phyloP scores from a whole-genome alignment of 2,329 filamentous ascomycete genomes.

The Pleoardoris graminearum region DNA sequence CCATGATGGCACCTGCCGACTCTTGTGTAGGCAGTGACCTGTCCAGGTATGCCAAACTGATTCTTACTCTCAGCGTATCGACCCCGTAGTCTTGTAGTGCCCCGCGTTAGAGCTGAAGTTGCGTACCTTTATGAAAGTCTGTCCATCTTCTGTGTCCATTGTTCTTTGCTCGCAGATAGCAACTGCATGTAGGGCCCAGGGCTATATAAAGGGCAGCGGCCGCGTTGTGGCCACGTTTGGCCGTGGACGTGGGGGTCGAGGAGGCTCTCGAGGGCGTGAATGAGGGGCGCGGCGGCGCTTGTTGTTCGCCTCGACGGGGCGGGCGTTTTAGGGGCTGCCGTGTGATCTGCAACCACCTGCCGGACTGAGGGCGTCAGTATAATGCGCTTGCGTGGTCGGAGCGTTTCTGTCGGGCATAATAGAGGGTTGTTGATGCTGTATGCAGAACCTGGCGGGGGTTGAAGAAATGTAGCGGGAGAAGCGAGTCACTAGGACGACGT shows the following conservation, averaged over 20 bases:
- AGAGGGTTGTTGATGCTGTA: constrained; percentile 14
- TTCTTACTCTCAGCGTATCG: not conserved
- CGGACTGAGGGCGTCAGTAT: constrained; percentile 2
- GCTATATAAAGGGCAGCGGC: constrained; percentile 7
- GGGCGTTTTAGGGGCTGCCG: not conserved
- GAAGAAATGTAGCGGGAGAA: constrained; percentile 14
- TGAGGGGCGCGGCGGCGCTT: constrained; percentile 2
- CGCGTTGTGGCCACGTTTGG: constrained; percentile 2
- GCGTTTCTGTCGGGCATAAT: not conserved
- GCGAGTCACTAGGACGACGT: constrained; percentile 5
- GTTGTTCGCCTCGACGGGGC: constrained; percentile 1
- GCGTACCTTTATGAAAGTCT: constrained; percentile 82
- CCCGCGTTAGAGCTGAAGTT: constrained; percentile 4
- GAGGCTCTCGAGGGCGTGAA: not conserved
- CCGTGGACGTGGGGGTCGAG: not conserved
- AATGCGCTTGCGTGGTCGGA: not conserved
- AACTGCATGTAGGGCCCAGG: constrained; percentile 40
- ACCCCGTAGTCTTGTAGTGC: not conserved
- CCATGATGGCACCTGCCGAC: not conserved
- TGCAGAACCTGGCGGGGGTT: constrained; percentile 14
- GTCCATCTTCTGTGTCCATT: constrained; percentile 89
- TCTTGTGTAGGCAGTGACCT: not conserved
- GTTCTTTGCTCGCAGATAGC: constrained; percentile 29
- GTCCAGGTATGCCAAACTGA: not conserved
- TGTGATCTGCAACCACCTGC: not conserved